phyloP scores from a whole-genome alignment of 2,329 filamentous ascomycete genomes.

The Thielaviopsis punctulata region DNA sequence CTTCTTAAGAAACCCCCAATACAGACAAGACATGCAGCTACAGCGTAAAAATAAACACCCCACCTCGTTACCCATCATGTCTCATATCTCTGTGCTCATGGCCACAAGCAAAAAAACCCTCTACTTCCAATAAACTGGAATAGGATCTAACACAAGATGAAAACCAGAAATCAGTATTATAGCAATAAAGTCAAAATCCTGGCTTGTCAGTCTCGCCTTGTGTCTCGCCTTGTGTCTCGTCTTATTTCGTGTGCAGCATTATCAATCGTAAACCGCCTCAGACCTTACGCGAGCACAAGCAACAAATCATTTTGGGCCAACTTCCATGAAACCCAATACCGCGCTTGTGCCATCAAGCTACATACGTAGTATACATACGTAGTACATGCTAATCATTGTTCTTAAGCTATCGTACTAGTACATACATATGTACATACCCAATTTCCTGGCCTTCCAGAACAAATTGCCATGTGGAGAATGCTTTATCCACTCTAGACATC shows the following conservation, averaged over 20 bases:
- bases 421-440: no score
- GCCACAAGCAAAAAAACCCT: not conserved
- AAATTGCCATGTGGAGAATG: not conserved
- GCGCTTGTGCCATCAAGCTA: not conserved
- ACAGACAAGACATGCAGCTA: not conserved
- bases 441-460: not conserved
- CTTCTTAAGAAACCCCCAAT: no score
- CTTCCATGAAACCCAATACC: not conserved
- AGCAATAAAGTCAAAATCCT: no score
- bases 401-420: no score
- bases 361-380: no score
- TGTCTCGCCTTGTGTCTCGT: no score
- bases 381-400: no score
- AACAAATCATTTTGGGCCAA: not conserved
- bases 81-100: not conserved
- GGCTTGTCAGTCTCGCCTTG: not conserved
- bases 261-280: not conserved
- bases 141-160: no score
- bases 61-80: no score
- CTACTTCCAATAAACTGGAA: no score
- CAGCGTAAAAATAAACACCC: not conserved
- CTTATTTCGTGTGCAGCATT: not conserved
- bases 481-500: not conserved
- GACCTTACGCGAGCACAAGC: not conserved
- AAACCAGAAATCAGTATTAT: no score